phyloP scores from a whole-genome alignment of 169 alveolate species.

The Cyclospora cayetanensis region DNA sequence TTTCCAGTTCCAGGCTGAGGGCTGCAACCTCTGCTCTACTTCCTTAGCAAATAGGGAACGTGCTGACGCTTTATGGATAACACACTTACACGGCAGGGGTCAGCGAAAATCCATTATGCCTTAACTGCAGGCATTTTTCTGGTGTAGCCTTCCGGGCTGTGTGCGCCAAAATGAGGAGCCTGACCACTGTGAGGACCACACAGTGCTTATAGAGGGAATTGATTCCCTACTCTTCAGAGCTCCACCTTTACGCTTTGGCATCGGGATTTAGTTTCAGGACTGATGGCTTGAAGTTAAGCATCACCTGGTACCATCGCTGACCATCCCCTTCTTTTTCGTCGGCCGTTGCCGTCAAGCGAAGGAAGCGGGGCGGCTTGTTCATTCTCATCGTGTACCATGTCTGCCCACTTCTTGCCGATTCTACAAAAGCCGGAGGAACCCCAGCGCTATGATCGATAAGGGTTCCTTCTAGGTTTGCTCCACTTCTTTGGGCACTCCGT shows the following conservation, averaged over 20 bases:
- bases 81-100: too few species aligned
- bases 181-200: too few species aligned
- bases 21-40: too few species aligned
- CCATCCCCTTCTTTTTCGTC: neutral
- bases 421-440: neutral
- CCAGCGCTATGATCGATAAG: neutral
- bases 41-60: too few species aligned
- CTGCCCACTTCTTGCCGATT: neutral
- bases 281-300: constrained; percentile 15
- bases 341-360: constrained; percentile 28
- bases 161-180: too few species aligned
- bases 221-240: too few species aligned
- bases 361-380: constrained; percentile 40
- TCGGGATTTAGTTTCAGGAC: constrained; percentile 25
- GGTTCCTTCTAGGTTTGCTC: neutral
- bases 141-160: too few species aligned
- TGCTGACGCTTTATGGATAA: too few species aligned
- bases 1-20: too few species aligned
- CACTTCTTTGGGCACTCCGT: neutral
- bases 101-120: too few species aligned
- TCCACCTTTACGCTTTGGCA: neutral
- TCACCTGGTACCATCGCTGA: neutral
- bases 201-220: too few species aligned
- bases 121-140: too few species aligned
- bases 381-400: constrained; percentile 39